Conservation (phyloP, 495 filamentous ascomycete genomes). For the Lasiosphaeriaceae sp. region DNA sequence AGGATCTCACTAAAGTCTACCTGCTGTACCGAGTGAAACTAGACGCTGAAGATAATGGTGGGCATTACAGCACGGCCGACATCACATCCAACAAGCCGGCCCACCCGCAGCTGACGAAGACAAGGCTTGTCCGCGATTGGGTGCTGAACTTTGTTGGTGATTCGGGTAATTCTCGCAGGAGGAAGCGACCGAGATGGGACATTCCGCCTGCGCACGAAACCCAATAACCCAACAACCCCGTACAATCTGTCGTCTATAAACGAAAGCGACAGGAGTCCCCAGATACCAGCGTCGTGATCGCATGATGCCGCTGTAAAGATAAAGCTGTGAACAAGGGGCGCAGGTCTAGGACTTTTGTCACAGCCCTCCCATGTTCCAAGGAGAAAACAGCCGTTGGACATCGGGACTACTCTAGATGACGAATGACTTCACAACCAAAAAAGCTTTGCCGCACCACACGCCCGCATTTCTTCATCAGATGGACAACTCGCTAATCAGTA, state of each 20-base stretch:
- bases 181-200: constrained; percentile 11
- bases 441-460: too few species aligned
- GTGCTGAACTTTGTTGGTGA: constrained; percentile 60
- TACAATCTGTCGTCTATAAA: too few species aligned
- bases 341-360: too few species aligned
- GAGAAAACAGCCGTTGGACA: too few species aligned
- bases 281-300: too few species aligned
- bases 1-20: constrained; percentile 65
- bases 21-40: constrained; percentile 55
- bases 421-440: too few species aligned
- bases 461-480: too few species aligned
- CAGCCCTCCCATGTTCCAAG: too few species aligned
- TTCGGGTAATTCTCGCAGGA: background rate
- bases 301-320: too few species aligned
- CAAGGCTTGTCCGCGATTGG: constrained; percentile 69
- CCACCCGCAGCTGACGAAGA: constrained; percentile 58
- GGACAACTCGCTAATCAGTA: background rate
- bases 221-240: constrained; percentile 4
- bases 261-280: too few species aligned
- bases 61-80: constrained; percentile 40
- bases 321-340: too few species aligned
- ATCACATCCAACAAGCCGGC: constrained; percentile 22
- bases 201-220: constrained; percentile 20
- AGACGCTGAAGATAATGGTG: constrained; percentile 38
- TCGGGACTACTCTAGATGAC: too few species aligned